Percentiles rank a stretch among this genome's conserved stretches.
These are phyloP conservation scores for Colletotrichum horii DNA, from an alignment of 2,329 filamentous ascomycete species.

Conservation along the genomic window DNA sequence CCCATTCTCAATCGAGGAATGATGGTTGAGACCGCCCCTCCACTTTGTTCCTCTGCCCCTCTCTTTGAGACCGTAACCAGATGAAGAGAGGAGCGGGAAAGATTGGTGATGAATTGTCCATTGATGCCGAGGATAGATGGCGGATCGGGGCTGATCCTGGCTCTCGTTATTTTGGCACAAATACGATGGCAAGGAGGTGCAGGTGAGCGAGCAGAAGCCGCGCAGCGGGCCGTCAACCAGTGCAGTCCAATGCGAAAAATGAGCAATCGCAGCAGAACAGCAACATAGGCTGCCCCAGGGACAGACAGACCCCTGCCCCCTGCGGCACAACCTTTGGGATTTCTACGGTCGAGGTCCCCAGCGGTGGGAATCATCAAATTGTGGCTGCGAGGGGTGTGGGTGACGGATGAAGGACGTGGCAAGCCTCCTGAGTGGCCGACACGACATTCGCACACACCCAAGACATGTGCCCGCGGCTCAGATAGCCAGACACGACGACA, in stretches of 20 bases:
- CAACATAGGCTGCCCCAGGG: background rate
- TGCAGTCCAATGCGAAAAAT: background rate
- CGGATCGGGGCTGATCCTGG: conserved; percentile 1
- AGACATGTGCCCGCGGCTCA: conserved; percentile 7
- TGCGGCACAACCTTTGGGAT: conserved; percentile 4
- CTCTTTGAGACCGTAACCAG: background rate
- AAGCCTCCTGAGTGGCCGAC: conserved; percentile 8
- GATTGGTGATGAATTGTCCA: background rate
- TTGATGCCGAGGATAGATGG: background rate
- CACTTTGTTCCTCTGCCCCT: background rate
- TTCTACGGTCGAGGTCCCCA: conserved; percentile 14
- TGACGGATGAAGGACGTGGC: conserved; percentile 2
- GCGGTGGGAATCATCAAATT: conserved; percentile 1
- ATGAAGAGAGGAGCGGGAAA: background rate
- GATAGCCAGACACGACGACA: conserved; percentile 11
- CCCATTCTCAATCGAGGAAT: conserved; percentile 3
- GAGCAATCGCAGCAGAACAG: background rate
- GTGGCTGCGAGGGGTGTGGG: conserved; percentile 17
- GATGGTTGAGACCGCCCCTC: conserved; percentile 9
- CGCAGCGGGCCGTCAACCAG: background rate
- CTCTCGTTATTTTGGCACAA: background rate
- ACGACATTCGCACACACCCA: conserved; percentile 10
- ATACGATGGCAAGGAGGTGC: background rate
- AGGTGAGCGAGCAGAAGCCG: background rate
- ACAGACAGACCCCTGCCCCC: conserved; percentile 3